Base-by-base conservation (phyloP, 306 rosid species). In the Malus sieversii region DNA sequence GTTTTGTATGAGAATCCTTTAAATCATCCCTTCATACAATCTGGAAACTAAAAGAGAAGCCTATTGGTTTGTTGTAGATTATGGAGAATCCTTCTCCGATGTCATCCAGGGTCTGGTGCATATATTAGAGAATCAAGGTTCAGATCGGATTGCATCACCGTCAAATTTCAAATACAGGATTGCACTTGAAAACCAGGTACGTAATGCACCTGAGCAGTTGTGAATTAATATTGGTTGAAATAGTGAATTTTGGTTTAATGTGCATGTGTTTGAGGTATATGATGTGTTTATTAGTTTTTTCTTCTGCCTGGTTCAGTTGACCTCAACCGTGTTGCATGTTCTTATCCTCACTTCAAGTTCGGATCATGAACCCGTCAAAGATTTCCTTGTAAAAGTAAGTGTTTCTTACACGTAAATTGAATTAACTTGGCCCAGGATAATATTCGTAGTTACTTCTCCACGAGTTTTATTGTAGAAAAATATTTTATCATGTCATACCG, bases 121-220 rank as follows among this genome's bases (percentile, higher is more conserved):
- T 75, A 84, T 87, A 67, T 72, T 87, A 63, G 98, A 94, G 88
- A 91, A 90, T 78, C 81, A 86, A 33, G 88, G 83, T 40, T 77
- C 85, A 33, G 90, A 87, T 80, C 90, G 82, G 66, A 87, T 85
- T 78, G 81, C 93, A 10, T 90, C 88, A 62, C 91, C 98, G 10
- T 87, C 96, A 23, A 90, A 84, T 90, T 90, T 90, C 88, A 91
- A 91, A 80, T 94, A 91, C 76, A 86, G 90, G 80, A 80, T 91
- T 82, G 90, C 97, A 51, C 92, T 95, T 66, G 95, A 90, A 80
- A 95, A 95, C 68, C 98, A 94, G 98, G 97, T 91, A 77, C 79
- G 48, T 79, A 77, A 83, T 83, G 45, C 20, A 27, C 38, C 70
- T 19, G 10, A 74, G 73, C 71, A 70, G 30, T 35, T n/a, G 10